Percentiles rank a stretch among this genome's conserved stretches.
These are phyloP conservation scores for Trametes polyzona DNA, from an alignment of 1,284 basidiomycete genomes.

Conservation along the genomic window DNA sequence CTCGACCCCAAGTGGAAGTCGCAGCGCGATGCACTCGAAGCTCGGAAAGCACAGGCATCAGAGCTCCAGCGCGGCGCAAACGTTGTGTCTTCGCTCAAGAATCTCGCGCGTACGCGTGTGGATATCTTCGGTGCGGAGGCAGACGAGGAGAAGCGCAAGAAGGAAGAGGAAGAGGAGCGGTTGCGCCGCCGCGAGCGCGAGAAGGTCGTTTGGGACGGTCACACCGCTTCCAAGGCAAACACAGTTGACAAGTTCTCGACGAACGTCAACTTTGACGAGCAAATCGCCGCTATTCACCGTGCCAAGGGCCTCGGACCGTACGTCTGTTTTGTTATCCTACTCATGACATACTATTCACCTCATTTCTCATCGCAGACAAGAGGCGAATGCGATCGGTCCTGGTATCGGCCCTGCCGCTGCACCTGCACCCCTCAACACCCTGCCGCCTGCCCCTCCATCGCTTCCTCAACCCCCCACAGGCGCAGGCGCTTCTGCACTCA, in stretches of 20 bases:
- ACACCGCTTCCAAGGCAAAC: conserved; percentile 87
- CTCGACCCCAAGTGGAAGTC: conserved; percentile 98
- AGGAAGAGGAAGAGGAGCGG: conserved; percentile 83
- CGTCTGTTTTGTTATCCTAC: not conserved
- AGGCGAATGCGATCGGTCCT: conserved; percentile 76
- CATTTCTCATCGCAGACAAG: conserved; percentile 53
- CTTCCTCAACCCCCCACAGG: conserved; percentile 62
- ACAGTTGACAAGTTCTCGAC: conserved; percentile 90
- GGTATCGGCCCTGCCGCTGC: conserved; percentile 80
- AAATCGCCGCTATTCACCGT: conserved; percentile 92
- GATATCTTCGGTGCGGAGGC: conserved; percentile 94
- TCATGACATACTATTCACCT: conserved; percentile 10
- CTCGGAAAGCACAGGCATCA: conserved; percentile 87
- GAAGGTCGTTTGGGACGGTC: conserved; percentile 95
- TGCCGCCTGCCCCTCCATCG: conserved; percentile 68
- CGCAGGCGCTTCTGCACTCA: conserved; percentile 42
- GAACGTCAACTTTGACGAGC: conserved; percentile 91
- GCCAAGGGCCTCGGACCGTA: conserved; percentile 85
- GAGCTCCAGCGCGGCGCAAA: conserved; percentile 90
- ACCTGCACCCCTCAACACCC: conserved; percentile 60
- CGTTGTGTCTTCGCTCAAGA: conserved; percentile 88
- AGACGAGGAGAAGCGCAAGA: conserved; percentile 85
- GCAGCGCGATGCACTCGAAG: conserved; percentile 85
- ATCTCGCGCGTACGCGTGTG: conserved; percentile 88
- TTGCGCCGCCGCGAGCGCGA: conserved; percentile 82